Evolutionary conservation across 768 basidiomycete genomes (phyloP).

Genomic region (Punctularia strigosozonata): DNA sequence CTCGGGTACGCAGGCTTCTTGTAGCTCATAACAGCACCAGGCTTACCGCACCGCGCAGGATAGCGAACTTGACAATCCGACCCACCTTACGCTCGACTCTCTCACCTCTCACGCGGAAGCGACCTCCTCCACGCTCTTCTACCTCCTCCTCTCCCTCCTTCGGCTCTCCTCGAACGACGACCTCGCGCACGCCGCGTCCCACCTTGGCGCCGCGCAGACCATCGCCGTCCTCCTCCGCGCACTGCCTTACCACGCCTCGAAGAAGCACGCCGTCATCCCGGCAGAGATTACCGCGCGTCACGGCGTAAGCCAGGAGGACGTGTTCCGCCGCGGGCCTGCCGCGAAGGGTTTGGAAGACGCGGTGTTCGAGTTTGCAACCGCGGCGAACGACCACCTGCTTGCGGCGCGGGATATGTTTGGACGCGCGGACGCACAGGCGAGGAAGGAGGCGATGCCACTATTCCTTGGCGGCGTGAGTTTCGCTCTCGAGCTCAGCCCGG

Average conservation of each 20-base stretch:
- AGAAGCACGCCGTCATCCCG: conserved; percentile 65
- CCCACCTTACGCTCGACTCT: conserved; percentile 56
- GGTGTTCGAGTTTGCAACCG: conserved; percentile 71
- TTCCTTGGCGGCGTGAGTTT: conserved; percentile 60
- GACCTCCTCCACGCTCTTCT: conserved; percentile 68
- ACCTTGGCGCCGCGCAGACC: conserved; percentile 67
- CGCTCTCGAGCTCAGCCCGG: background rate
- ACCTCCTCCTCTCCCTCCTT: conserved; percentile 62
- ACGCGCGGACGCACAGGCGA: conserved; percentile 38
- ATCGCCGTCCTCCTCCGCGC: conserved; percentile 62
- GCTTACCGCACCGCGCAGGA: conserved; percentile 28
- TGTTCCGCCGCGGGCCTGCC: conserved; percentile 43
- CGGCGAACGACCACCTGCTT: conserved; percentile 69
- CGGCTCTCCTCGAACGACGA: conserved; percentile 37
- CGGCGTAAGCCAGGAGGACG: conserved; percentile 68
- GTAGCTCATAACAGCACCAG: conserved; percentile 3
- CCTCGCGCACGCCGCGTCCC: conserved; percentile 69
- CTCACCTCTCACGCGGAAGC: conserved; percentile 68
- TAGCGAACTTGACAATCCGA: conserved; percentile 49
- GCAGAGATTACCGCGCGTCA: conserved; percentile 74
- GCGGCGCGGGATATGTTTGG: conserved; percentile 65
- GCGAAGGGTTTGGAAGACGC: conserved; percentile 63
- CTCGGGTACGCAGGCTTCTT: conserved; percentile 43
- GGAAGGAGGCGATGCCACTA: conserved; percentile 50
- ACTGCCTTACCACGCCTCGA: conserved; percentile 64